phyloP scores from a whole-genome alignment of 2,329 filamentous ascomycete species.

The Colletotrichum plurivorum region DNA sequence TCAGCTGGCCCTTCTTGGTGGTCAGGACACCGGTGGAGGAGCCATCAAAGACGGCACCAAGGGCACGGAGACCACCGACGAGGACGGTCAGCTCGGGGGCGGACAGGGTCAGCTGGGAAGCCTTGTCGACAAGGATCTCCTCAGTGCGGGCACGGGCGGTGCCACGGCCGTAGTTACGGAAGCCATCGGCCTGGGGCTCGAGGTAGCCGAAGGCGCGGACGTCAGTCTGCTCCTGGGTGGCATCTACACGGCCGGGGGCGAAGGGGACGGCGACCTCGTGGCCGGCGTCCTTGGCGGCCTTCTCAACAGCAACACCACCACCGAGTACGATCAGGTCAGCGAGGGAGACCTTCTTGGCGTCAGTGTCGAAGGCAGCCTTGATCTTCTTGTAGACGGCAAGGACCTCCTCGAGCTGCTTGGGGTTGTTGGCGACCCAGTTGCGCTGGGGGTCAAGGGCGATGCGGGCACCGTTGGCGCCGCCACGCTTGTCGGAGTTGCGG shows the following conservation, averaged over 20 bases:
- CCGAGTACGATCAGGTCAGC: conserved; percentile 84
- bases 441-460: conserved; percentile 81
- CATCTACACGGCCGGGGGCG: conserved; percentile 79
- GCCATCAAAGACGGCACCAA: conserved; percentile 80
- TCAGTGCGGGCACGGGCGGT: conserved; percentile 74
- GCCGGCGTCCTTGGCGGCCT: conserved; percentile 70
- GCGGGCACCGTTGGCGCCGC: conserved; percentile 84
- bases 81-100: conserved; percentile 80
- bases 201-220: conserved; percentile 74
- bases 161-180: conserved; percentile 83
- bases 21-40: conserved; percentile 79
- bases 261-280: conserved; percentile 75
- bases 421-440: conserved; percentile 83
- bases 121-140: conserved; percentile 79
- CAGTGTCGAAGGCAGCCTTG: conserved; percentile 75
- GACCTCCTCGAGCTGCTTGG: conserved; percentile 73
- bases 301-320: conserved; percentile 79
- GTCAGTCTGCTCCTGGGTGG: conserved; percentile 80
- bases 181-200: conserved; percentile 78
- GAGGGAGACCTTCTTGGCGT: conserved; percentile 80
- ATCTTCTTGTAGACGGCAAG: conserved; percentile 73
- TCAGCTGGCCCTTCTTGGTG: conserved; percentile 75
- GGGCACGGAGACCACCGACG: conserved; percentile 78
- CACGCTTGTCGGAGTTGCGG: conserved; percentile 84
- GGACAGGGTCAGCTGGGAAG: conserved; percentile 78